These are phyloP conservation scores for Beta vulgaris DNA, from an alignment of 148 eudicot genomes.

Conservation along the genomic window DNA sequence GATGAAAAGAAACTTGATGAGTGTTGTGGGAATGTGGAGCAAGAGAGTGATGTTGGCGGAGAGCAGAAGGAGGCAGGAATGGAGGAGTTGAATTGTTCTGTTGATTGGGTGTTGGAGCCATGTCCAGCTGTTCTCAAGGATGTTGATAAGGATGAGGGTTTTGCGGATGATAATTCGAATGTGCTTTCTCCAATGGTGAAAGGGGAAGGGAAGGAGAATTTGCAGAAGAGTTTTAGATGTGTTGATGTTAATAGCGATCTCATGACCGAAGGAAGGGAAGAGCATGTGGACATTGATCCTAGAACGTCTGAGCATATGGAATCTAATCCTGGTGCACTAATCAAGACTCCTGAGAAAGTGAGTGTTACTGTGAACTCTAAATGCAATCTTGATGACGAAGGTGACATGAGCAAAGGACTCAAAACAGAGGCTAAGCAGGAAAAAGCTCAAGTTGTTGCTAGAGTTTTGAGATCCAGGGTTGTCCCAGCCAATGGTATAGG, in stretches of 20 bases:
- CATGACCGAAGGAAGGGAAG: neutral
- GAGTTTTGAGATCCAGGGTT: slow-evolving; percentile 43
- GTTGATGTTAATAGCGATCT: slow-evolving; percentile 1
- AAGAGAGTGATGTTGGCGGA: slow-evolving; percentile 20
- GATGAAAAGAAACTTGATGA: slow-evolving; percentile 8
- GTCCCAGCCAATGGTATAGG: slow-evolving; percentile 27
- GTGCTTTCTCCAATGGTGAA: slow-evolving; percentile 1
- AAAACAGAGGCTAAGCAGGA: slow-evolving; percentile 23
- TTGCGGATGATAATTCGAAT: slow-evolving; percentile 20
- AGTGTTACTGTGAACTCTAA: slow-evolving; percentile 15
- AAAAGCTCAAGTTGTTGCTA: slow-evolving; percentile 17
- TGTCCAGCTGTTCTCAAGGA: neutral
- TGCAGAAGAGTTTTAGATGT: slow-evolving; percentile 14
- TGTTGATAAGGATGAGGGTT: slow-evolving; percentile 16
- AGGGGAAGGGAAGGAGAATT: slow-evolving; percentile 23
- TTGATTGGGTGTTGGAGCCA: neutral
- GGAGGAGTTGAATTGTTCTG: slow-evolving; percentile 14
- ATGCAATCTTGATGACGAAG: slow-evolving; percentile 18
- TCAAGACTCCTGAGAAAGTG: slow-evolving; percentile 10
- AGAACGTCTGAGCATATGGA: slow-evolving; percentile 1
- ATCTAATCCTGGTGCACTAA: slow-evolving; percentile 3
- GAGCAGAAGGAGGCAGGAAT: slow-evolving; percentile 27
- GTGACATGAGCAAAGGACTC: neutral
- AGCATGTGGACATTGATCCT: slow-evolving; percentile 12
- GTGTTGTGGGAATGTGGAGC: slow-evolving; percentile 4